These are phyloP conservation scores for Plasmodium vivax DNA, from an alignment of 169 alveolate species.

Conservation along the genomic window DNA sequence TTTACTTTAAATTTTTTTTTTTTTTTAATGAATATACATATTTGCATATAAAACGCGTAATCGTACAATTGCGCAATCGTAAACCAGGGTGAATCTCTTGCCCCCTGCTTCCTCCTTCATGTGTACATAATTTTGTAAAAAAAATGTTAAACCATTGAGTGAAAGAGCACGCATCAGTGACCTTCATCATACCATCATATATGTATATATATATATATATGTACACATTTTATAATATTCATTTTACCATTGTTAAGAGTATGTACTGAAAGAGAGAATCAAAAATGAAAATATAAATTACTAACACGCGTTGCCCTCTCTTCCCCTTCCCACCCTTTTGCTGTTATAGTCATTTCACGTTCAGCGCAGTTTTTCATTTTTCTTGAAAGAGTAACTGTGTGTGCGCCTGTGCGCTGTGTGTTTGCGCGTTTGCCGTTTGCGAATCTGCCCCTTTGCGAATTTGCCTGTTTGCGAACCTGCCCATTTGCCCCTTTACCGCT, in stretches of 20 bases:
- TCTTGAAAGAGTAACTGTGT: neutral
- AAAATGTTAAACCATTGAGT: constrained; percentile 46
- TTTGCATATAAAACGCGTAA: neutral
- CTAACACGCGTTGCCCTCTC: neutral
- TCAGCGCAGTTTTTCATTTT: neutral
- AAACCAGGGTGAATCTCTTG: neutral
- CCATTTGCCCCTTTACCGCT: neutral
- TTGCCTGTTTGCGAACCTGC: no score
- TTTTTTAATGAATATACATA: neutral
- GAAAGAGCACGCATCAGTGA: neutral
- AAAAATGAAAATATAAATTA: neutral
- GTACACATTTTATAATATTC: neutral
- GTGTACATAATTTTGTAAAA: neutral
- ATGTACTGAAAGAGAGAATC: neutral
- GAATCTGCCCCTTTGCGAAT: neutral
- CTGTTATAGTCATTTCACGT: constrained; percentile 1
- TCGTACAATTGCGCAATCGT: neutral
- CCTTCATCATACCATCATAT: neutral
- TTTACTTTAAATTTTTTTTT: neutral
- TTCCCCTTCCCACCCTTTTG: neutral
- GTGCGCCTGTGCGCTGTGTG: neutral
- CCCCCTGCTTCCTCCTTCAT: neutral
- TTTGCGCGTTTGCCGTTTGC: neutral
- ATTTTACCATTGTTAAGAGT: neutral
- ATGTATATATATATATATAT: neutral